Evolutionary conservation across 805 yeast genomes (phyloP).

Genomic region (Wickerhamiella siamensis): DNA sequence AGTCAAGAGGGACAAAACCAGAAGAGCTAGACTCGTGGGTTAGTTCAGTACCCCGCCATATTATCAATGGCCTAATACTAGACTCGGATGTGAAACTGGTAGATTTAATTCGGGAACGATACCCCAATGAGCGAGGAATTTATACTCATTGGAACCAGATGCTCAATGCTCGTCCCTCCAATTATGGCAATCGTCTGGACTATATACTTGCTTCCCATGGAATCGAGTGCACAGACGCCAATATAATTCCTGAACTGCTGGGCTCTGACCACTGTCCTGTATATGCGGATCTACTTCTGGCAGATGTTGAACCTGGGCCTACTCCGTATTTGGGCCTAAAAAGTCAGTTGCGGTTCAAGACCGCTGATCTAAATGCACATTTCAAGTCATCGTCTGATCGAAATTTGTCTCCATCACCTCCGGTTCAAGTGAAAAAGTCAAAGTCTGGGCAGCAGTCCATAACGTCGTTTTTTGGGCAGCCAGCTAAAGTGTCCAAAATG

Average conservation of each 20-base stretch:
- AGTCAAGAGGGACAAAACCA: conserved; percentile 16
- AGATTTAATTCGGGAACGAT: conserved; percentile 31
- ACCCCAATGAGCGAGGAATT: conserved; percentile 46
- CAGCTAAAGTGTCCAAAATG: too few species aligned
- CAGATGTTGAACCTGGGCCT: background rate
- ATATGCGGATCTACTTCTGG: conserved; percentile 43
- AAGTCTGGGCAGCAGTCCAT: background rate
- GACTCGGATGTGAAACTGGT: conserved; percentile 24
- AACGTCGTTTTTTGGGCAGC: background rate
- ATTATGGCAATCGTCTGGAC: conserved; percentile 83
- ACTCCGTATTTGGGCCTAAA: background rate
- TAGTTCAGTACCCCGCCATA: conserved; percentile 29
- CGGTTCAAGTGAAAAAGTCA: too few species aligned
- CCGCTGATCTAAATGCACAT: background rate
- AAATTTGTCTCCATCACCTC: too few species aligned
- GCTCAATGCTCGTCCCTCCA: conserved; percentile 60
- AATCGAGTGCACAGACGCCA: conserved; percentile 30
- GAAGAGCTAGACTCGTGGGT: conserved; percentile 24
- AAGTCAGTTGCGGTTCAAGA: background rate
- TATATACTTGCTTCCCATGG: conserved; percentile 41
- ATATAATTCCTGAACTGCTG: conserved; percentile 51
- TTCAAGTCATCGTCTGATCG: too few species aligned
- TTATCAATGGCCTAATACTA: conserved; percentile 37
- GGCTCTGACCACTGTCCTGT: conserved; percentile 97
- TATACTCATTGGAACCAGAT: conserved; percentile 89